Percentiles rank a stretch among this genome's conserved stretches.
Evolutionary conservation across 1,284 basidiomycete species (phyloP).

Genomic region (Irpex sp.): DNA sequence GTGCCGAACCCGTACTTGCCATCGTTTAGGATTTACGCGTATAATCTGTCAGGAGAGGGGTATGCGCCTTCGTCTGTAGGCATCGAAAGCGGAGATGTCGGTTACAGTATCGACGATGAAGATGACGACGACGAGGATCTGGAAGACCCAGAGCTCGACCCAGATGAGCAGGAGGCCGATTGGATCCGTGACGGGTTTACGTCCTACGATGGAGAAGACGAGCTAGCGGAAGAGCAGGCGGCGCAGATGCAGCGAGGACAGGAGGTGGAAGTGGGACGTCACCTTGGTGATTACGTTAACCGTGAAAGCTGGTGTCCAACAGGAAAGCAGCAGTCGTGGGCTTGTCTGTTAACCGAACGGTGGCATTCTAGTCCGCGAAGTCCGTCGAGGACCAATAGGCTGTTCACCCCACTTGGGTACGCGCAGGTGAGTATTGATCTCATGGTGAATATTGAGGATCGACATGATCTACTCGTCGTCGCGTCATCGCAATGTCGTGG

Average conservation of each 20-base stretch:
- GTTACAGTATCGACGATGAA: constrained; percentile 7
- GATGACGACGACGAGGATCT: constrained; percentile 10
- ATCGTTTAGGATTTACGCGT: constrained; percentile 76
- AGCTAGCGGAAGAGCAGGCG: not conserved
- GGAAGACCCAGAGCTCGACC: not conserved
- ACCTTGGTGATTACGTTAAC: constrained; percentile 33
- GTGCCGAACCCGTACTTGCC: constrained; percentile 88
- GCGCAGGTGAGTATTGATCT: constrained; percentile 53
- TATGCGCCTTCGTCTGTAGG: constrained; percentile 20
- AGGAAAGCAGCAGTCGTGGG: constrained; percentile 50
- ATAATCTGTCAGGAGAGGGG: constrained; percentile 56
- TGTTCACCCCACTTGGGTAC: constrained; percentile 75
- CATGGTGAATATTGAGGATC: not conserved
- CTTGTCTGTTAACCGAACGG: constrained; percentile 49
- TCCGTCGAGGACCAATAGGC: constrained; percentile 67
- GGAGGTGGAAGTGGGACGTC: constrained; percentile 22
- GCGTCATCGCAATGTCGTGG: not conserved
- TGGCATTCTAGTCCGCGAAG: constrained; percentile 60
- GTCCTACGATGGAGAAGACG: not conserved
- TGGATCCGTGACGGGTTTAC: constrained; percentile 29
- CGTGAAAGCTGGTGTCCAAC: constrained; percentile 38
- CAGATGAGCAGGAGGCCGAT: not conserved
- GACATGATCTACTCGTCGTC: not conserved
- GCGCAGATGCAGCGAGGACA: not conserved
- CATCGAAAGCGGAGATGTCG: constrained; percentile 21